Conservation (phyloP, 257 asterid species). For the Solanum megistacrolobum region DNA sequence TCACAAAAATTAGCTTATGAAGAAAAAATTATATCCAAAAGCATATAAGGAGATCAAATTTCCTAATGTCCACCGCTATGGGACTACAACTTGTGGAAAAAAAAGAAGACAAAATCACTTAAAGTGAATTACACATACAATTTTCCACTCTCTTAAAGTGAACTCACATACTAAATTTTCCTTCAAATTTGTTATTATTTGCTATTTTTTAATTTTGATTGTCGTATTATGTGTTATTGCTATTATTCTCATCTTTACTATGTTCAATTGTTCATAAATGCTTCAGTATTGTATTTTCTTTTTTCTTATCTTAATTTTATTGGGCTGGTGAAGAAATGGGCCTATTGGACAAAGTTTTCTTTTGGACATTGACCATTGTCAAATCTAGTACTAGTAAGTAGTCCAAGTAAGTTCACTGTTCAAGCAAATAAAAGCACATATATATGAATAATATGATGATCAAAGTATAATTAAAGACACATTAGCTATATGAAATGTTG, state of each 20-base stretch:
- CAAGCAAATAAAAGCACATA: neutral
- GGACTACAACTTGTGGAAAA: neutral
- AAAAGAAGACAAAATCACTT: neutral
- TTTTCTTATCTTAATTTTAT: neutral
- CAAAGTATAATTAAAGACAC: no score
- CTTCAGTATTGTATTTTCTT: neutral
- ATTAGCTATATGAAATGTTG: neutral
- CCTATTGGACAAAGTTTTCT: neutral
- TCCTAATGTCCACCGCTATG: neutral
- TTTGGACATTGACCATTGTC: neutral
- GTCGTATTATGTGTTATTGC: neutral
- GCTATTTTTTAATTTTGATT: neutral
- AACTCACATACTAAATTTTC: neutral
- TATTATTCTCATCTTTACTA: neutral
- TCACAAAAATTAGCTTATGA: no score
- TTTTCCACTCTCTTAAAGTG: neutral
- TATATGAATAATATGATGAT: no score
- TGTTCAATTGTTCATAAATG: neutral
- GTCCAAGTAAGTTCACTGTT: neutral
- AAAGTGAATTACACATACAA: neutral
- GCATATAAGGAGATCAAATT: neutral
- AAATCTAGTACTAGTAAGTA: neutral
- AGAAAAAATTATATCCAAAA: neutral
- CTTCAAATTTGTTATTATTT: neutral
- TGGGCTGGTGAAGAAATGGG: neutral